These are phyloP conservation scores for Euphorbia peplus DNA, from an alignment of 345 rosid species.

Conservation along the genomic window DNA sequence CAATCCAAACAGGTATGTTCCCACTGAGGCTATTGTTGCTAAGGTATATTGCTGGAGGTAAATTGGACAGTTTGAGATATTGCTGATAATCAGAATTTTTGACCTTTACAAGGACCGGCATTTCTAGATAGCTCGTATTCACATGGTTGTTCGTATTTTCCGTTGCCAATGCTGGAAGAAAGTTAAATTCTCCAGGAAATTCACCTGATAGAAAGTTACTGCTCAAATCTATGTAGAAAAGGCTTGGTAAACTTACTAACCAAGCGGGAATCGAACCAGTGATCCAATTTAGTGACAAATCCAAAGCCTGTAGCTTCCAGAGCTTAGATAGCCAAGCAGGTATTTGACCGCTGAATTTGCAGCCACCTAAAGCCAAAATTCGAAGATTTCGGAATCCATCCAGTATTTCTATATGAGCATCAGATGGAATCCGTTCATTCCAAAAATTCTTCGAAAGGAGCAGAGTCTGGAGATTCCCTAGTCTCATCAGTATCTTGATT, in stretches of 20 bases:
- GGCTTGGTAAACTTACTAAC: constrained; percentile 54
- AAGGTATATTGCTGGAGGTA: constrained; percentile 77
- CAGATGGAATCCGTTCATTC: constrained; percentile 51
- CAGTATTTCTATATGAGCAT: constrained; percentile 28
- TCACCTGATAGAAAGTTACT: constrained; percentile 60
- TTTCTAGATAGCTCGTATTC: constrained; percentile 51
- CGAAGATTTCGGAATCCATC: constrained; percentile 61
- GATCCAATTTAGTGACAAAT: constrained; percentile 60
- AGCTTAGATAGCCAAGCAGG: constrained; percentile 69
- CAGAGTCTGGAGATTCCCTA: constrained; percentile 62
- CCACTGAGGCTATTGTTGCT: constrained; percentile 59
- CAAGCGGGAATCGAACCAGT: constrained; percentile 67
- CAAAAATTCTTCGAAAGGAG: constrained; percentile 55
- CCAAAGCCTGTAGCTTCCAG: constrained; percentile 53
- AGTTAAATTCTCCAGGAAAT: constrained; percentile 48
- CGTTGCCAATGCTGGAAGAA: constrained; percentile 44
- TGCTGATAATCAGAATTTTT: constrained; percentile 54
- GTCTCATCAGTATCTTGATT: constrained; percentile 47
- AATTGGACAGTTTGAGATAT: constrained; percentile 68
- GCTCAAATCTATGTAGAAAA: constrained; percentile 77
- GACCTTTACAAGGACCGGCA: constrained; percentile 76
- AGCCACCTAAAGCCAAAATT: constrained; percentile 66
- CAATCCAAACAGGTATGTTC: constrained; percentile 54
- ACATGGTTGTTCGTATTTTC: constrained; percentile 35
- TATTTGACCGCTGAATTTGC: constrained; percentile 56